Conservation (phyloP, 1,284 basidiomycete genomes). For the Wallemia mellicola region DNA sequence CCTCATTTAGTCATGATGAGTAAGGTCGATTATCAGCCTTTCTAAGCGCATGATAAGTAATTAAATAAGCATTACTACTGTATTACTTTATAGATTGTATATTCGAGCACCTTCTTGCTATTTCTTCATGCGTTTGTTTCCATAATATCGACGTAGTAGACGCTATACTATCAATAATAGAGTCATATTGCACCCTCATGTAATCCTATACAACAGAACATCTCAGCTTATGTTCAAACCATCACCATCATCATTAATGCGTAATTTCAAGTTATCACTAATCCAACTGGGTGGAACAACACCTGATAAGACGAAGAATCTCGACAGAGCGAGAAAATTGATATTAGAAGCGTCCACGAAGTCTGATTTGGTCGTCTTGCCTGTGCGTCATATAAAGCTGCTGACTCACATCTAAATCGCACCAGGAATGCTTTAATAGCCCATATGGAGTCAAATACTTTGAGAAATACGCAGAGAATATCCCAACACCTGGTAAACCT, state of each 20-base stretch:
- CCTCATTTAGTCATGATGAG: too few species aligned
- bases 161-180: too few species aligned
- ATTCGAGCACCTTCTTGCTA: too few species aligned
- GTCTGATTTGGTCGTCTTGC: constrained; percentile 59
- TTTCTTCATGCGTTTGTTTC: too few species aligned
- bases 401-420: constrained; percentile 1
- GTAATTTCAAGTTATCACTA: constrained; percentile 44
- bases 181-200: too few species aligned
- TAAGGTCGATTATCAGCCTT: too few species aligned
- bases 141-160: too few species aligned
- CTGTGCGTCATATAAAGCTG: constrained; percentile 23
- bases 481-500: constrained; percentile 25
- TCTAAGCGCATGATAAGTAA: too few species aligned
- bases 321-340: constrained; percentile 48
- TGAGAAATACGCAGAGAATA: constrained; percentile 50
- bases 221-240: not conserved
- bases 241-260: not conserved
- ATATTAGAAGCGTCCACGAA: constrained; percentile 35
- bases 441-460: constrained; percentile 28
- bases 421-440: constrained; percentile 4
- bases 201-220: too few species aligned
- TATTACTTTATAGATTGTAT: too few species aligned
- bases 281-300: constrained; percentile 49
- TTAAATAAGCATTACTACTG: too few species aligned
- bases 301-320: constrained; percentile 37